Percentiles rank a stretch among this genome's conserved stretches.
Conservation (phyloP, 2,329 filamentous ascomycete genomes). For the Waltergamsia citrina region DNA sequence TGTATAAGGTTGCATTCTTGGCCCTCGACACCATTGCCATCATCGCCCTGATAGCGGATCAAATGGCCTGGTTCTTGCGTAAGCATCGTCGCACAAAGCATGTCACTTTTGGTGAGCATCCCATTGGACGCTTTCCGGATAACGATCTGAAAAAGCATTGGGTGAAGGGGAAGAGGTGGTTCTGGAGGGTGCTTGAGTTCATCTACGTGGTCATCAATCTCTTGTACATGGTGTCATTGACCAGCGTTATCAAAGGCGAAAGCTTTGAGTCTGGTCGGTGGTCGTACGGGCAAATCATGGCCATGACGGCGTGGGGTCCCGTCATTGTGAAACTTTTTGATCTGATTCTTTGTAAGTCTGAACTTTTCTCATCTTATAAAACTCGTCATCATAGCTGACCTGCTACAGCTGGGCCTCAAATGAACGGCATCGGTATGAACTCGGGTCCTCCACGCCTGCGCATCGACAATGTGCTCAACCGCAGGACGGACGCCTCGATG, state of each 20-base stretch:
- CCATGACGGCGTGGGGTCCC: constrained; percentile 27
- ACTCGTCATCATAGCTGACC: constrained; percentile 10
- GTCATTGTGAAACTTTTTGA: constrained; percentile 29
- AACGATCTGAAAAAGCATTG: constrained; percentile 17
- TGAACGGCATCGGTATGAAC: constrained; percentile 23
- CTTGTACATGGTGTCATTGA: constrained; percentile 26
- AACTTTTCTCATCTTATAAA: not conserved
- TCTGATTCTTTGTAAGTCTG: constrained; percentile 22
- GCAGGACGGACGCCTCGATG: constrained; percentile 11
- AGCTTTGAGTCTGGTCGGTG: constrained; percentile 24
- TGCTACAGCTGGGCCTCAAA: constrained; percentile 22
- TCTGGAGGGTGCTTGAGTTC: constrained; percentile 25
- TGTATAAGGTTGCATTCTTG: constrained; percentile 27
- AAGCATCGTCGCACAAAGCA: constrained; percentile 21
- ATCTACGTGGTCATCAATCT: constrained; percentile 25
- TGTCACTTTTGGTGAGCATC: constrained; percentile 18
- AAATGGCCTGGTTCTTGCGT: constrained; percentile 25
- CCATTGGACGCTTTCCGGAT: constrained; percentile 19
- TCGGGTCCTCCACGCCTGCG: constrained; percentile 25
- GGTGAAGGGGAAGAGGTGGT: constrained; percentile 16
- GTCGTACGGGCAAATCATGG: constrained; percentile 28
- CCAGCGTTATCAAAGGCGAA: constrained; percentile 22
- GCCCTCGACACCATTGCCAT: constrained; percentile 24
- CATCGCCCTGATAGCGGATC: constrained; percentile 20
- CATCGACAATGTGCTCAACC: constrained; percentile 28